phyloP scores from a whole-genome alignment of 108 stramenopile genomes.

The Cyclotella kingstonii region DNA sequence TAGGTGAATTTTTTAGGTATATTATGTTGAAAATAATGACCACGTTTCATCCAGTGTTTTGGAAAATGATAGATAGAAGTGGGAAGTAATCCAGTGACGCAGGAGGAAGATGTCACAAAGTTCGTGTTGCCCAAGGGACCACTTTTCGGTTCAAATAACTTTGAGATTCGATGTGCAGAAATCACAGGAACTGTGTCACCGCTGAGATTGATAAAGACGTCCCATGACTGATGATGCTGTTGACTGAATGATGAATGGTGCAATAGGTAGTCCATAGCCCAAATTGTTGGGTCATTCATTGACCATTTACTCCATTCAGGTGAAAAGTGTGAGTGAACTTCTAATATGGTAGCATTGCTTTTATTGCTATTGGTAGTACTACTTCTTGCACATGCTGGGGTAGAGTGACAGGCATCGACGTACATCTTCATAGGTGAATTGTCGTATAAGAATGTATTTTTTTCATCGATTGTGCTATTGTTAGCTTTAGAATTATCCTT shows the following conservation, averaged over 20 bases:
- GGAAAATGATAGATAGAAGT: conserved; percentile 74
- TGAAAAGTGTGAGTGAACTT: conserved; percentile 39
- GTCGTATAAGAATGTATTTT: conserved; percentile 39
- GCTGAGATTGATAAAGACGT: conserved; percentile 80
- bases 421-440: conserved; percentile 48
- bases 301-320: conserved; percentile 81
- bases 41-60: conserved; percentile 79
- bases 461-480: background rate
- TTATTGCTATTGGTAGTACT: background rate
- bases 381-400: conserved; percentile 18
- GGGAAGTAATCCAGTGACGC: conserved; percentile 79
- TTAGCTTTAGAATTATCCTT: background rate
- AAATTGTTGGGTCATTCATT: conserved; percentile 85
- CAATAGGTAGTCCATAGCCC: conserved; percentile 66
- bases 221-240: conserved; percentile 53
- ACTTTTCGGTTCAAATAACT: conserved; percentile 44
- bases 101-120: conserved; percentile 78
- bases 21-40: conserved; percentile 61
- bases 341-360: conserved; percentile 18
- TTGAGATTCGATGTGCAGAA: conserved; percentile 48
- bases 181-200: conserved; percentile 82
- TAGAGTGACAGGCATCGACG: conserved; percentile 48
- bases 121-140: conserved; percentile 66
- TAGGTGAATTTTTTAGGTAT: conserved; percentile 42
- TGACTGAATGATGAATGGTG: conserved; percentile 29